phyloP scores from a whole-genome alignment of 1,284 basidiomycete genomes.

The Ganoderma sinense region DNA sequence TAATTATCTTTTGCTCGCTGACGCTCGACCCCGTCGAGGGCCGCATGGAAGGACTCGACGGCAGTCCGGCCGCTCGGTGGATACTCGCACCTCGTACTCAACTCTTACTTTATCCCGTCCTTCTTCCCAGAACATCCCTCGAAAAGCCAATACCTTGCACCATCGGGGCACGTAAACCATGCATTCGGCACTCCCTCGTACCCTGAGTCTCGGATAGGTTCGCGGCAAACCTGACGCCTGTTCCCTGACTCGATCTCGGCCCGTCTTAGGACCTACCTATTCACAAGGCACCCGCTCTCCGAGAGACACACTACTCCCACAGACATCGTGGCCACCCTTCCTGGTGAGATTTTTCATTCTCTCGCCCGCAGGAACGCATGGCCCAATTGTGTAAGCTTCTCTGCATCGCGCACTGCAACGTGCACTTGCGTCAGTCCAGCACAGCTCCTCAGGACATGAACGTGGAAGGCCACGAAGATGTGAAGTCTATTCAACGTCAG shows the following conservation, averaged over 20 bases:
- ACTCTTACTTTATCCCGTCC: background rate
- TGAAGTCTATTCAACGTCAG: constrained; percentile 6
- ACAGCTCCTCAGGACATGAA: constrained; percentile 6
- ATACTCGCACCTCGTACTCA: background rate
- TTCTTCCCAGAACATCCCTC: too few relatives aligned
- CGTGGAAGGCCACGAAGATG: constrained; percentile 1
- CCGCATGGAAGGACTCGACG: background rate
- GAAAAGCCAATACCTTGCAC: background rate
- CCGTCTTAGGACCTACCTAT: background rate
- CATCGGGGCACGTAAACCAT: background rate
- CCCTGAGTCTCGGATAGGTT: background rate
- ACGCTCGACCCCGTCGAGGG: background rate
- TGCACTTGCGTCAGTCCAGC: background rate
- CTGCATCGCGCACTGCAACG: constrained; percentile 3
- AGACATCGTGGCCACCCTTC: background rate
- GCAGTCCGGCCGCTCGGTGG: background rate
- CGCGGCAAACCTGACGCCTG: background rate
- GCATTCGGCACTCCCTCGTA: background rate
- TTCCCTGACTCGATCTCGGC: background rate
- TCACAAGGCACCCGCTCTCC: background rate
- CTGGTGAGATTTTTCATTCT: background rate
- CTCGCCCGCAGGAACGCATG: background rate
- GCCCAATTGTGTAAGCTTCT: constrained; percentile 9
- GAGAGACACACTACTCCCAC: background rate
- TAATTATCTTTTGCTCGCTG: background rate